Evolutionary conservation across 192 early-diverging fungal species (phyloP), one percentile per base, ranked within the genome.

Genomic region (Umbelopsis isabellina): DNA sequence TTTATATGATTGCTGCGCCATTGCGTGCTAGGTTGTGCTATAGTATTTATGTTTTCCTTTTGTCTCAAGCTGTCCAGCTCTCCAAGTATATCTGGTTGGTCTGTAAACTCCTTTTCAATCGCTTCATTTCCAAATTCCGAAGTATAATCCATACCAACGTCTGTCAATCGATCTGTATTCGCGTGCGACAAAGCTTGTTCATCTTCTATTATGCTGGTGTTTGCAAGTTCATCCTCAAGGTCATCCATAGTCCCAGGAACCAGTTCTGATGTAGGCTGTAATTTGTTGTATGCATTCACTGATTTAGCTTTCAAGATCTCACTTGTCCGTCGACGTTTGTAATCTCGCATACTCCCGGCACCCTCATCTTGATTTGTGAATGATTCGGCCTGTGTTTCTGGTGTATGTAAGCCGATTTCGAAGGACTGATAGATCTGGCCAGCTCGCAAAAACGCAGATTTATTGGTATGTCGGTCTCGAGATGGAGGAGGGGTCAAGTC

Each of bases 141-240:
- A 41, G 1, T 41, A 41, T 41, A 11, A 16, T 35, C 27, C 27
- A 12, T 52, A 21, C 11, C 8, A 11, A 4, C 5, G 8, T 52
- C 37, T 6, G 37, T 41, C 10, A 41, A 41, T 41, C 10, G 51
- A 52, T 61, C 30, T 16, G 16, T 16, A 6, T 2, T 3, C 55
- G n/a, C 30, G 9, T 2, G 18, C 0, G 12, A 6, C 18, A 15
- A 15, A 3, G 30, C 0, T 25, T 61, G 55, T 16, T 22, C 27
- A 35, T 33, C 55, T 35, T 33, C 55, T 35, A 61, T 61, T 35
- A 61, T 35, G 55, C 55, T 61, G 3, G 55, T 61, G 27, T 61
- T 61, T 16, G 55, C 55, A 33, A 61, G 55, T 4, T 61, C 55
- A 61, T 61, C 55, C 30, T 61, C 55, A 16, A 61, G 55, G 12